phyloP scores from a whole-genome alignment of 495 filamentous ascomycete species.

The Poronia punctata region DNA sequence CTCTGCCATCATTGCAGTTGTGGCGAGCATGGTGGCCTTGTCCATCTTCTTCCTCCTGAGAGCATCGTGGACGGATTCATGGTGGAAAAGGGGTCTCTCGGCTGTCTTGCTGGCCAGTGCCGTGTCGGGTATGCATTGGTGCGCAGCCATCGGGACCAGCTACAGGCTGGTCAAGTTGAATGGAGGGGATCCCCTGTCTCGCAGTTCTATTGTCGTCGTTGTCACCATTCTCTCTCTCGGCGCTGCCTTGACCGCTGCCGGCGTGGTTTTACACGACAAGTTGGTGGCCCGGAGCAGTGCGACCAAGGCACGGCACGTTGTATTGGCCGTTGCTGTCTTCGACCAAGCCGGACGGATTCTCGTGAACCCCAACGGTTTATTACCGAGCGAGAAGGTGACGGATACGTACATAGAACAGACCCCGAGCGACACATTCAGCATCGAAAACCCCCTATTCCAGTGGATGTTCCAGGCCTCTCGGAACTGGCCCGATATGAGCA shows the following conservation, averaged over 20 bases:
- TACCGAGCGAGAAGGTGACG: conserved; percentile 77
- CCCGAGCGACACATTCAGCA: conserved; percentile 69
- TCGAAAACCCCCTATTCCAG: conserved; percentile 72
- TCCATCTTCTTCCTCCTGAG: conserved; percentile 70
- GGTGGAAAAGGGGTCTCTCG: conserved; percentile 64
- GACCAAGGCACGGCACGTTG: conserved; percentile 67
- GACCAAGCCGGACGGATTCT: conserved; percentile 67
- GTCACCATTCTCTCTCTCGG: conserved; percentile 55
- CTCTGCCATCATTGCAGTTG: conserved; percentile 62
- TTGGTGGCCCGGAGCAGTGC: conserved; percentile 47
- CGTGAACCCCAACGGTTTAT: conserved; percentile 70
- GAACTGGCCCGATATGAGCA: conserved; percentile 62
- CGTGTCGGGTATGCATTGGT: conserved; percentile 88
- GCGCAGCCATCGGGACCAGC: conserved; percentile 61
- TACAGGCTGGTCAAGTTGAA: conserved; percentile 45
- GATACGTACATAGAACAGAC: conserved; percentile 68
- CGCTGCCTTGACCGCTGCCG: conserved; percentile 50
- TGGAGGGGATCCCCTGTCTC: conserved; percentile 31
- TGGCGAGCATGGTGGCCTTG: conserved; percentile 60
- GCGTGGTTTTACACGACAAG: conserved; percentile 47
- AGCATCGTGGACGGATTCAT: conserved; percentile 69
- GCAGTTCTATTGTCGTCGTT: conserved; percentile 55
- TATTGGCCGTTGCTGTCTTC: conserved; percentile 70
- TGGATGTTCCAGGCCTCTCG: conserved; percentile 79
- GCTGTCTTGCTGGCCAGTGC: conserved; percentile 62